Evolutionary conservation across 129 eudicot genomes (phyloP), one percentile per base, ranked within the genome.

Genomic region (Centrapalus pauciflorus): DNA sequence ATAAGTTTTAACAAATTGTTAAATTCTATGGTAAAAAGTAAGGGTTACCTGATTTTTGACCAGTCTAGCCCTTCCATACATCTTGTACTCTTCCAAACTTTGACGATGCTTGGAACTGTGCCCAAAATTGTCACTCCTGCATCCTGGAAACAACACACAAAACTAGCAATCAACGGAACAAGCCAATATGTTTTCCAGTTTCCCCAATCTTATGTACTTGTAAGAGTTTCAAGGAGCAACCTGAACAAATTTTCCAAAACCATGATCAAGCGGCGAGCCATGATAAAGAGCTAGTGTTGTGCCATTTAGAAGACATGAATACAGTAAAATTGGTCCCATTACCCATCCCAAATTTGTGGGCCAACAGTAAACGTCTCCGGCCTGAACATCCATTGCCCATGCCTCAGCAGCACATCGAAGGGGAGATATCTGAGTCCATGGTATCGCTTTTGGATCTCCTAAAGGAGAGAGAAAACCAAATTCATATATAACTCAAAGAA

Each of bases 371-470:
- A 94, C 74, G 30, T 89, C 99, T 56, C 90, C 93, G 12, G 84
- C 70, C 60, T 74, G 76, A 71, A 84, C 17, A 79, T 86, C 79
- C 49, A 64, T 11, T 14, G 93, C 82, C 99, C 96, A 94, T 25
- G 76, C 62, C 19, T 94, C 99, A 46, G 90, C 85, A 52, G 93
- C 82, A 72, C 84, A 71, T 64, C 97, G 80, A 52, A 94, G 82
- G 2, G 99, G 99, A 65, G 97, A 82, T 55, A 84, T 56, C 23
- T 94, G 99, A 46, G 95, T 89, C 99, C 95, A 94, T 51, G 99
- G 97, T 70, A 94, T 82, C 52, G 95, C 99, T 81, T 94, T 94
- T 60, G 99, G 99, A 64, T 94, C 99, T 61, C 99, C 99, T 94
- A 70, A 56, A 38, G 2, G 14, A 74, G 59, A 28, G 11, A 29